phyloP scores from a whole-genome alignment of 495 filamentous ascomycete species.

The Daldinia bambusicola region DNA sequence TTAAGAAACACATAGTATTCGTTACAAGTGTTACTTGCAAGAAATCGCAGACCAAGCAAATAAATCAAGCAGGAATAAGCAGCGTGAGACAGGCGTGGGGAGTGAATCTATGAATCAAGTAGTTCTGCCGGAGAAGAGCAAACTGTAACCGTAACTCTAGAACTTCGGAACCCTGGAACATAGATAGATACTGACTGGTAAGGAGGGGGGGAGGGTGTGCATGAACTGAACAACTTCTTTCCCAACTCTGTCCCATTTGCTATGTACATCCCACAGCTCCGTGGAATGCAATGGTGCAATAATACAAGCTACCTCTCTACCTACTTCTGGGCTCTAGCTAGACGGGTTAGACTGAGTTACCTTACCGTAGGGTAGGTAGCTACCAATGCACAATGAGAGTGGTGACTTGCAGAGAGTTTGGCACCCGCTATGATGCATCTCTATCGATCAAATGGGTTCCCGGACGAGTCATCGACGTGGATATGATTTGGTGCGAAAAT shows the following conservation, averaged over 20 bases:
- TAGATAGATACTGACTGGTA: background rate
- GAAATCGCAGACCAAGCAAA: background rate
- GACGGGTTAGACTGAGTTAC: background rate
- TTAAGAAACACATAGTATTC: background rate
- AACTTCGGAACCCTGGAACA: conserved; percentile 14
- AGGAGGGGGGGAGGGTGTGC: background rate
- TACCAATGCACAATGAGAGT: background rate
- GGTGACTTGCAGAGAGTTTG: conserved; percentile 36
- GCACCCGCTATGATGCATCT: conserved; percentile 39
- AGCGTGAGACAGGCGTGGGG: conserved; percentile 12
- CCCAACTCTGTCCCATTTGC: conserved; percentile 12
- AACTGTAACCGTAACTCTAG: too few species aligned
- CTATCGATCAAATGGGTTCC: conserved; percentile 30
- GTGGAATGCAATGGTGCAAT: conserved; percentile 24
- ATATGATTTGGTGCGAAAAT: conserved; percentile 38
- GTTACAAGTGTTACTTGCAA: background rate
- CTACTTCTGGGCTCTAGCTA: background rate
- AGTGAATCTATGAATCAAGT: conserved; percentile 31
- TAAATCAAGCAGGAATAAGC: background rate
- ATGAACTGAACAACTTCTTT: background rate
- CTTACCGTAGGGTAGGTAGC: conserved; percentile 2
- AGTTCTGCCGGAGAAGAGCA: conserved; percentile 16
- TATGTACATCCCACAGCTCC: conserved; percentile 12
- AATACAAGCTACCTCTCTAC: background rate
- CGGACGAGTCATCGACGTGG: conserved; percentile 30